Percentiles rank a stretch among this genome's conserved stretches.
These are phyloP conservation scores for Cladosporium oxysporum DNA, from an alignment of 2,329 filamentous ascomycete species.

Conservation along the genomic window DNA sequence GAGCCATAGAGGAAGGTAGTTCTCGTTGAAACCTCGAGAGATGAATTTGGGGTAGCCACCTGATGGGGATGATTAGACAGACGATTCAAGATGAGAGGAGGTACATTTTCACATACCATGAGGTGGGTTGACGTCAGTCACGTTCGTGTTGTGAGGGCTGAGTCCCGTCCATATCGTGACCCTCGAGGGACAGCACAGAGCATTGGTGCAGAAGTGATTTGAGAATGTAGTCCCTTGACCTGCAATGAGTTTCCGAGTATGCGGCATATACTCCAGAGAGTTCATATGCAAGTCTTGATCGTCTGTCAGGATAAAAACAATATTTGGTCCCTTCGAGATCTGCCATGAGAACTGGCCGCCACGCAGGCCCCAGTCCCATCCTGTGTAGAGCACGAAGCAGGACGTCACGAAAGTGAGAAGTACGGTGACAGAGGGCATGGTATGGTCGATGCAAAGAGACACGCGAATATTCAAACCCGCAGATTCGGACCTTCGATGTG, in stretches of 20 bases:
- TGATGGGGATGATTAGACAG: not conserved
- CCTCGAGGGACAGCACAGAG: conserved; percentile 68
- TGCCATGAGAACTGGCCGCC: not conserved
- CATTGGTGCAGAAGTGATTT: conserved; percentile 66
- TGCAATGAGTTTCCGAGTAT: conserved; percentile 37
- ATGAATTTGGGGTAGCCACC: conserved; percentile 66
- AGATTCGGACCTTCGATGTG: not conserved
- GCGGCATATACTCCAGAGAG: conserved; percentile 63
- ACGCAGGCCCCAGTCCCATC: not conserved
- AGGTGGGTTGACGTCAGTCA: conserved; percentile 60
- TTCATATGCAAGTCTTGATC: conserved; percentile 66
- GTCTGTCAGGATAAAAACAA: conserved; percentile 68
- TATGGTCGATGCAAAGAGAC: not conserved
- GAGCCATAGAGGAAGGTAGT: conserved; percentile 70
- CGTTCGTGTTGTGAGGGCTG: conserved; percentile 70
- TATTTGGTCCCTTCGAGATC: conserved; percentile 48
- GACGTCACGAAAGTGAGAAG: not conserved
- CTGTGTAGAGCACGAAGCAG: not conserved
- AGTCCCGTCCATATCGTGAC: conserved; percentile 67
- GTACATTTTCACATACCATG: conserved; percentile 48
- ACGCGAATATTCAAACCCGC: not conserved
- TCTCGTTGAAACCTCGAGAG: conserved; percentile 63
- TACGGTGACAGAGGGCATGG: not conserved
- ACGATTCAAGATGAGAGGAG: not conserved
- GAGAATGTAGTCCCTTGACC: conserved; percentile 49